These are phyloP conservation scores for Backusella westeae DNA, from an alignment of 192 early-diverging fungal genomes.

Conservation along the genomic window DNA sequence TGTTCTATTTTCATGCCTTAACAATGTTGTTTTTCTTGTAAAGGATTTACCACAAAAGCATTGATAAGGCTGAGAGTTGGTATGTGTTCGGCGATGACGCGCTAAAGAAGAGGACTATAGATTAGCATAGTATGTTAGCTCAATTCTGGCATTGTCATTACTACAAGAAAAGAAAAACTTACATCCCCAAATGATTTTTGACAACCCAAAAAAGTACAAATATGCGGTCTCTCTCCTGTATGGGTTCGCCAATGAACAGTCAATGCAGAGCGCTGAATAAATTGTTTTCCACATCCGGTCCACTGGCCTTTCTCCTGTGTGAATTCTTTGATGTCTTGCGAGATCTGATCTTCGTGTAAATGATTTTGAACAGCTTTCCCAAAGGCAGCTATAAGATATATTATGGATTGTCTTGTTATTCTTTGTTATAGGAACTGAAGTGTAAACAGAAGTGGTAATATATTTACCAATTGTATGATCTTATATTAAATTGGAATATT, in stretches of 20 bases:
- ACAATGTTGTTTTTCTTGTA: constrained; percentile 60
- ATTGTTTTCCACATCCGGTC: constrained; percentile 60
- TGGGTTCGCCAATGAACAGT: constrained; percentile 74
- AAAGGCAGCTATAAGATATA: constrained; percentile 48
- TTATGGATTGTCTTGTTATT: not conserved
- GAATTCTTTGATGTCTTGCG: constrained; percentile 68
- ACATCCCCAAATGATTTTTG: constrained; percentile 20
- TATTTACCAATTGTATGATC: not conserved
- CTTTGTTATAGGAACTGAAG: not conserved
- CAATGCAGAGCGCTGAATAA: constrained; percentile 74
- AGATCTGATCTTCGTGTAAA: constrained; percentile 72
- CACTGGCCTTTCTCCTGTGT: constrained; percentile 67
- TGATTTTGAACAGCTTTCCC: constrained; percentile 58
- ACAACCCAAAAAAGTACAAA: constrained; percentile 61
- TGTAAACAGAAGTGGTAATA: not conserved
- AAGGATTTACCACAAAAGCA: constrained; percentile 71
- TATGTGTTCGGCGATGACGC: constrained; percentile 15
- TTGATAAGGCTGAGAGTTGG: not conserved
- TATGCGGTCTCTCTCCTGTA: constrained; percentile 67
- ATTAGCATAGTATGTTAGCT: not conserved
- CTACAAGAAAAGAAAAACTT: not conserved
- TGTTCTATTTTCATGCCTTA: constrained; percentile 41
- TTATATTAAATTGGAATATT: not conserved
- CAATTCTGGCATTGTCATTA: not conserved
- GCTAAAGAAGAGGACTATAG: not conserved